Evolutionary conservation across 129 eudicot genomes (phyloP), one percentile per base, ranked within the genome.

Genomic region (Pseudognaphalium luteoalbum): DNA sequence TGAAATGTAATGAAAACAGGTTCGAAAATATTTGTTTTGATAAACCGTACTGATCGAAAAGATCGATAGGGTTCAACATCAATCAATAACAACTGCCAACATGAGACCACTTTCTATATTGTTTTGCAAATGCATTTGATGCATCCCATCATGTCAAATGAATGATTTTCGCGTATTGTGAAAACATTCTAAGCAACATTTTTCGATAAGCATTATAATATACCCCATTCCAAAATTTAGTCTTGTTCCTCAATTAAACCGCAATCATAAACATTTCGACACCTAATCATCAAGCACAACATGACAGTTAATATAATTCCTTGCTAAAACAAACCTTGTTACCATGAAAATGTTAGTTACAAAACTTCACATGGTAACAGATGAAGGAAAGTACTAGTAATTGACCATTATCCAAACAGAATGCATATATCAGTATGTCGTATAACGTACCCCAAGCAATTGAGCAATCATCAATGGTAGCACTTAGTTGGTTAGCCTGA

Each of bases 381-480:
- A 4, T 34, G 37, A 34, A 34, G 37, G 37, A 6, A 34, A 34
- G 37, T 34, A 34, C 37, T 5, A 34, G 6, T 34, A 34, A 34
- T 34, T 17, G 11, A 54, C 4, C 16, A 54, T 16, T 21, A n/a
- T 56, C 21, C 21, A n/a, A n/a, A 5, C 4, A n/a, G 2, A 52
- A 16, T 16, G 59, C 19, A 52, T 14, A 16, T 52, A 52, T 19
- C 19, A 56, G 62, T 17, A 10, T 5, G 6, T 19, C 10, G 21
- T 56, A 56, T 6, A 56, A 34, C 62, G 12, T 56, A 91, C 96
- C 97, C 97, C 97, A 91, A 66, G 97, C 97, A 15, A 91, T 92
- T 0, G 97, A 89, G 76, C 97, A 91, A 67, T 91, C 97, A 83
- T 91, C 97, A 34, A 92, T 91, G 17, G 97, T 89, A 25, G 97